These are phyloP conservation scores for Mariannaea elegans DNA, from an alignment of 2,329 filamentous ascomycete genomes.

Conservation along the genomic window DNA sequence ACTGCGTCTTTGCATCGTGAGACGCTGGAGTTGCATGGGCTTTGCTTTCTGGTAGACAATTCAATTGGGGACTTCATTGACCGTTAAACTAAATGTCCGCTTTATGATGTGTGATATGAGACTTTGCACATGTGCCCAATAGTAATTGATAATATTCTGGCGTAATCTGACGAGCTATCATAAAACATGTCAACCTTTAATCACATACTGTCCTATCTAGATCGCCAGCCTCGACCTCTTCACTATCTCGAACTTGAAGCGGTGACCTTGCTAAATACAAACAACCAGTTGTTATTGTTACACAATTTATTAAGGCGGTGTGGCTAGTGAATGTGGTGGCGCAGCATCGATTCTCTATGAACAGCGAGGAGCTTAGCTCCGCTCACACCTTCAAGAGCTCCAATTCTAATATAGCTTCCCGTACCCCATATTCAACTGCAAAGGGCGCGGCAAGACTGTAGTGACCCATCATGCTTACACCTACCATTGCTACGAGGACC, in stretches of 20 bases:
- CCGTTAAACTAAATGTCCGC: neutral
- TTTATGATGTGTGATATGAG: neutral
- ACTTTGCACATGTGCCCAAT: too few species aligned
- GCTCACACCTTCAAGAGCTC: neutral
- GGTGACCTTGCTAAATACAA: too few species aligned
- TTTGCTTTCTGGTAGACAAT: conserved; percentile 22
- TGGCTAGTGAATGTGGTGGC: neutral
- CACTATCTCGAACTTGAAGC: too few species aligned
- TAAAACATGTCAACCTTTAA: too few species aligned
- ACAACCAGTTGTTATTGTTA: too few species aligned
- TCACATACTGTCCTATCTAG: too few species aligned
- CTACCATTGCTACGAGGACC: conserved; percentile 44
- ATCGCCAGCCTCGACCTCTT: too few species aligned
- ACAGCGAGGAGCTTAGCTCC: neutral
- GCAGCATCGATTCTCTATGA: neutral
- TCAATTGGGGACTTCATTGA: conserved; percentile 11
- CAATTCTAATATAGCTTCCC: neutral
- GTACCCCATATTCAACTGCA: neutral
- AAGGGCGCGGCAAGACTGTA: neutral
- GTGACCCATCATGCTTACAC: conserved; percentile 47
- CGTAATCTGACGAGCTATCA: too few species aligned
- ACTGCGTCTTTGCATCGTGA: conserved; percentile 4
- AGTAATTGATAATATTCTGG: too few species aligned
- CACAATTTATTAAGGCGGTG: neutral
- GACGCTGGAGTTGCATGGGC: conserved; percentile 8